Evolutionary conservation across 2,329 filamentous ascomycete genomes (phyloP).

Genomic region (Claviceps sp.): DNA sequence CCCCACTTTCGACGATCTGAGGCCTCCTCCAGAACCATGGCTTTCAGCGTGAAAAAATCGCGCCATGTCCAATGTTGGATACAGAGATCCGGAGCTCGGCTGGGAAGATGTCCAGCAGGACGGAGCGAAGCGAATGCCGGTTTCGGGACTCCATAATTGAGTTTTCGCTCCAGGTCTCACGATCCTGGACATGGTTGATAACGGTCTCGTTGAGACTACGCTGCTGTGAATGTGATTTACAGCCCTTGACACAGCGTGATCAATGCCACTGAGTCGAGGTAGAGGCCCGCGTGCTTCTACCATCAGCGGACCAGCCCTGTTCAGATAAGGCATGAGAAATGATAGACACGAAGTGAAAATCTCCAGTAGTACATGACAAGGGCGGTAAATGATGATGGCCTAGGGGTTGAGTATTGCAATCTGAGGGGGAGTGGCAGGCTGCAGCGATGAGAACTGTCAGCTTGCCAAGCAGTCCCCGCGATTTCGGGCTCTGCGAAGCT

Average conservation of each 20-base stretch:
- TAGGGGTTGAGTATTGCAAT: neutral
- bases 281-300: conserved; percentile 14
- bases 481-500: too few relatives aligned
- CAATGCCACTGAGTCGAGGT: neutral
- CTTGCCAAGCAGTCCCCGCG: too few relatives aligned
- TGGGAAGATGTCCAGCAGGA: conserved; percentile 7
- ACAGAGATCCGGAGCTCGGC: conserved; percentile 8
- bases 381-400: conserved; percentile 10
- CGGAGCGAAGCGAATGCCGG: conserved; percentile 17
- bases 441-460: neutral
- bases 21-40: neutral
- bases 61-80: conserved; percentile 14
- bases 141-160: conserved; percentile 17
- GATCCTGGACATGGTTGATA: conserved; percentile 5
- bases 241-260: neutral
- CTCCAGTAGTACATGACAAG: conserved; percentile 6
- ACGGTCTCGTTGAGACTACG: neutral
- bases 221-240: neutral
- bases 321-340: conserved; percentile 10
- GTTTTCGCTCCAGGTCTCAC: conserved; percentile 6
- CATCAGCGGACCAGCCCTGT: conserved; percentile 9
- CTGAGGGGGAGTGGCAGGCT: conserved; percentile 3
- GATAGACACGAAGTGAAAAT: neutral
- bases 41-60: conserved; percentile 14
- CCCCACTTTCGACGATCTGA: neutral